A percentile compares a stretch with the other conserved stretches of the same genome.
Conservation (phyloP, 2,329 filamentous ascomycete species). For the Fusarium falciforme region DNA sequence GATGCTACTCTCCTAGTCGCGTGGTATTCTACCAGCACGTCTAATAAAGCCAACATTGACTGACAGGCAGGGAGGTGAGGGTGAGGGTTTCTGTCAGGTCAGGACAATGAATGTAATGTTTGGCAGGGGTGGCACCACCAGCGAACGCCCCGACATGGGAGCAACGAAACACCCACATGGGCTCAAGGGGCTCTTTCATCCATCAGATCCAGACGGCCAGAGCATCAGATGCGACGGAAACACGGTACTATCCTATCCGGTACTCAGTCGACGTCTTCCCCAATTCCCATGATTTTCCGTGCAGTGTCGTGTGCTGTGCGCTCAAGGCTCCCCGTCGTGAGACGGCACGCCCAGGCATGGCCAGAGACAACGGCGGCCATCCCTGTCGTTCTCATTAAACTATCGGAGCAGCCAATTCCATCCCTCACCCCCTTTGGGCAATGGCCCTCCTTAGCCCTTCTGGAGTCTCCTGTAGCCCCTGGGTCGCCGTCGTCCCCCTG, state of each 20-base stretch:
- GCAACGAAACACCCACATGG: neutral
- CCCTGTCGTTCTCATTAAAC: conserved; percentile 50
- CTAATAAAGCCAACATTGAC: conserved; percentile 18
- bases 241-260: neutral
- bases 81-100: conserved; percentile 16
- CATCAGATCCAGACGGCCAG: neutral
- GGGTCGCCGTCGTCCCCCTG: conserved; percentile 12
- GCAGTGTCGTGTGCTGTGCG: conserved; percentile 4
- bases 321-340: neutral
- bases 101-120: conserved; percentile 17
- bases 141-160: neutral
- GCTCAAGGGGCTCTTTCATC: neutral
- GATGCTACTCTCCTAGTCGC: conserved; percentile 24
- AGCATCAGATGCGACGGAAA: neutral
- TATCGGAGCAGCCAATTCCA: conserved; percentile 50
- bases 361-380: conserved; percentile 22
- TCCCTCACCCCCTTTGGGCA: conserved; percentile 45
- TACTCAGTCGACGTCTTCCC: neutral
- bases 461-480: conserved; percentile 18
- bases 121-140: conserved; percentile 4
- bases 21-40: conserved; percentile 29
- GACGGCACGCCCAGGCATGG: conserved; percentile 7
- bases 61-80: conserved; percentile 27
- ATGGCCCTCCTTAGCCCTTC: conserved; percentile 37
- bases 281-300: neutral